These are phyloP conservation scores for Neodidymelliopsis sp. DNA, from an alignment of 2,329 filamentous ascomycete genomes.

Conservation along the genomic window DNA sequence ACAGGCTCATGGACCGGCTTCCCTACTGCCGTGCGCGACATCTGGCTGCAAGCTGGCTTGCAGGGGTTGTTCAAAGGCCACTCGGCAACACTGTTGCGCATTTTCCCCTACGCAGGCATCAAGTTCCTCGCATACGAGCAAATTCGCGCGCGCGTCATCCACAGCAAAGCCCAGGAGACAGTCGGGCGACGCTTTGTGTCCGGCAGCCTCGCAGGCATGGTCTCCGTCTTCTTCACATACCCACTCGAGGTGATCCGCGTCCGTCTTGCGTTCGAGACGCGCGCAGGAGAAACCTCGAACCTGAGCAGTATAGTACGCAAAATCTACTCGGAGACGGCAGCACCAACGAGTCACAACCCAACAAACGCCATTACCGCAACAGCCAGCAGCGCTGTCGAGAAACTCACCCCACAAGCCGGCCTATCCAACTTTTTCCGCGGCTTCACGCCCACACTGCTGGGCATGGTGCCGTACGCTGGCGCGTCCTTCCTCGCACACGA, in stretches of 20 bases:
- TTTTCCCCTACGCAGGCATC: conserved; percentile 97
- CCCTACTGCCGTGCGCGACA: conserved; percentile 81
- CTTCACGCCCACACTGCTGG: conserved; percentile 86
- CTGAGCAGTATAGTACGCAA: conserved; percentile 79
- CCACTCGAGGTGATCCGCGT: conserved; percentile 93
- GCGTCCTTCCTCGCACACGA: conserved; percentile 97
- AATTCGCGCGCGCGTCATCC: conserved; percentile 81
- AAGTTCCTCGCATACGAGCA: conserved; percentile 99
- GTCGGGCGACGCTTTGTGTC: conserved; percentile 75
- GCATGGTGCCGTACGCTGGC: conserved; percentile 97
- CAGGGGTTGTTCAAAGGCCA: conserved; percentile 89
- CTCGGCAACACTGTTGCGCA: conserved; percentile 89
- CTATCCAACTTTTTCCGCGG: conserved; percentile 93
- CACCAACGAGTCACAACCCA: conserved; percentile 36
- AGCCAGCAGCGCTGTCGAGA: conserved; percentile 56
- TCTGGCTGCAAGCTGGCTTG: conserved; percentile 76
- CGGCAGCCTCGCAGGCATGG: conserved; percentile 80
- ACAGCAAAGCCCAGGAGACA: conserved; percentile 76
- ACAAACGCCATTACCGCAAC: conserved; percentile 52
- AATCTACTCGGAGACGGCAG: conserved; percentile 80
- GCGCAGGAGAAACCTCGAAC: conserved; percentile 72
- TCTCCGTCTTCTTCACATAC: conserved; percentile 95
- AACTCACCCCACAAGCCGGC: conserved; percentile 69
- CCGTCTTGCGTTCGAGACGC: conserved; percentile 93
- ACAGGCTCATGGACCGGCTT: conserved; percentile 87